phyloP scores from a whole-genome alignment of 2,329 filamentous ascomycete genomes.

The Venturia aucupariae region DNA sequence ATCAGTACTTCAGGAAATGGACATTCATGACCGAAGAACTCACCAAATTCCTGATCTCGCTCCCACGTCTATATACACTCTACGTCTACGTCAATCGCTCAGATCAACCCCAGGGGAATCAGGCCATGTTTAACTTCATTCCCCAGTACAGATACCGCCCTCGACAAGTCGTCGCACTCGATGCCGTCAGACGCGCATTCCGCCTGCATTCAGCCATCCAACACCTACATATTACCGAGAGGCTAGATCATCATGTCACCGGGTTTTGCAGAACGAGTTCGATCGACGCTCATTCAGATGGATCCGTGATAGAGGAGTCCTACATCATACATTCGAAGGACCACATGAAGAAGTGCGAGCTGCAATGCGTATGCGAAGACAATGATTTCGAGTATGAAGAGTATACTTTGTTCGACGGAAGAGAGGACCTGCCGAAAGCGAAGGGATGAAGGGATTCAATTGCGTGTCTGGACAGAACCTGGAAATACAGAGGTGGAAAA shows the following conservation, averaged over 20 bases:
- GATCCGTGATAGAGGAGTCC: neutral
- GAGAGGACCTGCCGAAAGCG: neutral
- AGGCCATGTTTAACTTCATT: too few relatives aligned
- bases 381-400: neutral
- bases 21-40: neutral
- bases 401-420: neutral
- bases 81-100: neutral
- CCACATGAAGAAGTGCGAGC: neutral
- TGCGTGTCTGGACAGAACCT: neutral
- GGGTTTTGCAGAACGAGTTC: neutral
- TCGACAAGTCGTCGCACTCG: too few relatives aligned
- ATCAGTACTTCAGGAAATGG: neutral
- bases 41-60: neutral
- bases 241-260: neutral
- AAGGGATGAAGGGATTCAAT: neutral
- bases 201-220: neutral
- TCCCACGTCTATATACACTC: neutral
- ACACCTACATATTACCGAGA: neutral
- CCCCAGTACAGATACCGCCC: too few relatives aligned
- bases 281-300: neutral
- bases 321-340: too few relatives aligned
- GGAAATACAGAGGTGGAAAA: neutral
- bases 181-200: neutral
- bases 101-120: too few relatives aligned
- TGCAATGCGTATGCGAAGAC: neutral